Evolutionary conservation across 805 yeast species (phyloP), one percentile per base, ranked within the genome.

Genomic region (Zygotorulaspora chibaensis): DNA sequence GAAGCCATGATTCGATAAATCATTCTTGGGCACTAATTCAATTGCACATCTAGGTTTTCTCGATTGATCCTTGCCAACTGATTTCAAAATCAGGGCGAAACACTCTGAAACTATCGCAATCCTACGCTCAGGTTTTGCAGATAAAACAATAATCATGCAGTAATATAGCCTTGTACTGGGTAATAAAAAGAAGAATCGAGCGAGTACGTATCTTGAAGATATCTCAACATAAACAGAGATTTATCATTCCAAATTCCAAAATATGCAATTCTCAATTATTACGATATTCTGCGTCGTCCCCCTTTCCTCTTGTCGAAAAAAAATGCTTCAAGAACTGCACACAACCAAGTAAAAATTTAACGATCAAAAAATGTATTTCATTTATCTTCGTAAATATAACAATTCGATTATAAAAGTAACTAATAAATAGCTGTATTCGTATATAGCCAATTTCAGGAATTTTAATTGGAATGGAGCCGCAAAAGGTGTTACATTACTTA

Each of bases 81-180:
- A 67, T 35, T 76, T 71, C 51, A 79, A 70, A 3, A 77, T 65
- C 25, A 79, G 58, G 0, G 73, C 78, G 55, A 71, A 76, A 8
- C 73, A 60, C 15, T 58, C 55, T 2, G 68, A 64, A n/a, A 58
- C 58, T 35, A 43, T 55, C 8, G 68, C 67, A 39, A 64, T 49
- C 44, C 61, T 53, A 40, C 68, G 51, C 46, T 45, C 50, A 29
- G 43, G 57, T 35, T 43, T 54, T 38, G 44, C 55, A 43, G 50
- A 60, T 16, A 63, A 49, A 27, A 57, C 51, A 20, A 63, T 61
- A 20, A 48, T 49, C 67, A 62, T 56, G 35, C 41, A 35, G 20
- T 34, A n/a, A 13, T 25, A 25, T 17, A 17, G 29, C 23, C 11
- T 13, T 29, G 9, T 29, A 12, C 6, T 8, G 25, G 25, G 7